These are phyloP conservation scores for Fagopyrum esculentum DNA, from an alignment of 148 eudicot genomes.

Conservation along the genomic window DNA sequence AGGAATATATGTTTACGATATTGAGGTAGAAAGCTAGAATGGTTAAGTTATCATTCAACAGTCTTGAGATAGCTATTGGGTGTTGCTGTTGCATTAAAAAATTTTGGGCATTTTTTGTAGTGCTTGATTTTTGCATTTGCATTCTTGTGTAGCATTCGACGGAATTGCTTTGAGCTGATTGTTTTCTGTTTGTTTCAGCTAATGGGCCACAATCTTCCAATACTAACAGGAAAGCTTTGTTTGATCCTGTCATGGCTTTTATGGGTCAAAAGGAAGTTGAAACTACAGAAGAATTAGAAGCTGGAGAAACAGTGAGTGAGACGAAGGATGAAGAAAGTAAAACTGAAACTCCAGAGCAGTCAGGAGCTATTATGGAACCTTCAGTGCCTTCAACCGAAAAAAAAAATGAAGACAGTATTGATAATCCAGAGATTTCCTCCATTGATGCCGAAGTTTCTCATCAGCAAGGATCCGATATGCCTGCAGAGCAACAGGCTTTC, in stretches of 20 bases:
- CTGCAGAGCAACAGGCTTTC: slow-evolving; percentile 16
- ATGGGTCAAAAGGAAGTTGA: slow-evolving; percentile 66
- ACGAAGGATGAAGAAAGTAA: slow-evolving; percentile 8
- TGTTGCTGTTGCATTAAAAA: not conserved
- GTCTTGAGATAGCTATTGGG: not conserved
- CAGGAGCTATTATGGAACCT: slow-evolving; percentile 26
- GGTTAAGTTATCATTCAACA: not conserved
- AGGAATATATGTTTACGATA: not conserved
- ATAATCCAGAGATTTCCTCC: slow-evolving; percentile 21
- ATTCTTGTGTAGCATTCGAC: not conserved
- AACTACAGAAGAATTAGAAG: slow-evolving; percentile 21
- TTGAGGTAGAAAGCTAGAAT: slow-evolving; percentile 5
- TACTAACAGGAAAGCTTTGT: slow-evolving; percentile 41
- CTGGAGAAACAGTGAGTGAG: slow-evolving; percentile 15
- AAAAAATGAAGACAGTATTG: slow-evolving; percentile 26
- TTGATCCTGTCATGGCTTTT: slow-evolving; percentile 62
- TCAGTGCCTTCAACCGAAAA: slow-evolving; percentile 27
- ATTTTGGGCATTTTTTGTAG: not conserved
- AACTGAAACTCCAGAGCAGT: slow-evolving; percentile 25
- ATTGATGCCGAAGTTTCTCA: slow-evolving; percentile 18
- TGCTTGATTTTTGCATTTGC: not conserved
- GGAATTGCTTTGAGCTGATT: slow-evolving; percentile 2
- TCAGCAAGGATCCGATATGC: slow-evolving; percentile 23
- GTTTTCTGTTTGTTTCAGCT: slow-evolving; percentile 23
- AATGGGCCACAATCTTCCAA: slow-evolving; percentile 58